Evolutionary conservation across 2,329 filamentous ascomycete genomes (phyloP).

Genomic region (Fusarium nisikadoi): DNA sequence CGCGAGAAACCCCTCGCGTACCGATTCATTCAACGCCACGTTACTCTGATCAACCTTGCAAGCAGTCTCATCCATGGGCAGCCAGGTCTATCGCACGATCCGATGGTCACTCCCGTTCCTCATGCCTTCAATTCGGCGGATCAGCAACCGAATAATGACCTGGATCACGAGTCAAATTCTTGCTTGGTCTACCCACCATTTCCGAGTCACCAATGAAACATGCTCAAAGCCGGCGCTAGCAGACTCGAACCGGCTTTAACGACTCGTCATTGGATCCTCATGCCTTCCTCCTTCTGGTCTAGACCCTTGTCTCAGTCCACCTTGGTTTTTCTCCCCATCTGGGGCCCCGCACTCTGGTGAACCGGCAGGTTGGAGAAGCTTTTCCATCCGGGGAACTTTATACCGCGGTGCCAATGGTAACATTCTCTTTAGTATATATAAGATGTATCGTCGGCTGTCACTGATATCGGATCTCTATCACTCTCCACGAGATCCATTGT

Average conservation of each 20-base stretch:
- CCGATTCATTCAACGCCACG: no score
- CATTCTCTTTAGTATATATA: slow-evolving; percentile 1
- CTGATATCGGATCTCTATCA: fast-evolving
- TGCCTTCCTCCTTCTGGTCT: not conserved
- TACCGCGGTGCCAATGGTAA: not conserved
- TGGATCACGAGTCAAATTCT: not conserved
- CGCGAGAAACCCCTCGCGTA: not conserved
- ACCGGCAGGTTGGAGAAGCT: slow-evolving; percentile 2
- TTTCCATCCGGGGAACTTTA: not conserved
- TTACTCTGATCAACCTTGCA: not conserved
- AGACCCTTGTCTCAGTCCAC: not conserved
- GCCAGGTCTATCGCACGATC: not conserved
- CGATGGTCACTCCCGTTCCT: not conserved
- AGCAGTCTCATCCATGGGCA: no score
- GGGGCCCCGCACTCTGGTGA: slow-evolving; percentile 17
- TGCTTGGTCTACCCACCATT: not conserved
- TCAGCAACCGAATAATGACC: not conserved
- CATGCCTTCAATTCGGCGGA: slow-evolving; percentile 5
- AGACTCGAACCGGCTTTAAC: not conserved
- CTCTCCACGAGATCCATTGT: not conserved
- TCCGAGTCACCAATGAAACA: not conserved
- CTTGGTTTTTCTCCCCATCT: not conserved
- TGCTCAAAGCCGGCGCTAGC: not conserved
- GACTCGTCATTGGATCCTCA: not conserved
- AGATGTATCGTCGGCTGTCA: not conserved